These are phyloP conservation scores for Flaveria brownii DNA, from an alignment of 129 eudicot genomes.

Conservation along the genomic window DNA sequence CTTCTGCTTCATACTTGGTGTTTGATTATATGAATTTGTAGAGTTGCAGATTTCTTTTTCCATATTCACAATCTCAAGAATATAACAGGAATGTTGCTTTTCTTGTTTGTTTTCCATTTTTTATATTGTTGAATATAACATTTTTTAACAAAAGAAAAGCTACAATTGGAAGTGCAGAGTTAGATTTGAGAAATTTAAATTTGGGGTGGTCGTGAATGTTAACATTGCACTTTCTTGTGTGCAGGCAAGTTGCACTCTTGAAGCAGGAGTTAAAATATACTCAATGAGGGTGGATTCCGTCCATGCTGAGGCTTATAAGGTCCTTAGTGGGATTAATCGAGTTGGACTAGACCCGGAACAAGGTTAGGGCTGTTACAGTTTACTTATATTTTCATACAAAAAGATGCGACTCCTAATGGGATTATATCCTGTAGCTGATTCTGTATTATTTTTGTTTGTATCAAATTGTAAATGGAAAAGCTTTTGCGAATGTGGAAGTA, in stretches of 20 bases:
- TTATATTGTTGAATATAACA: background rate
- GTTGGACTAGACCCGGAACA: constrained; percentile 73
- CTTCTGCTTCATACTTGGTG: background rate
- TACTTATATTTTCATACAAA: background rate
- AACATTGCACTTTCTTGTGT: constrained; percentile 20
- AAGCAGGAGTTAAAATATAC: constrained; percentile 97
- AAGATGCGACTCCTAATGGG: background rate
- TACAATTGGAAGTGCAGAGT: background rate
- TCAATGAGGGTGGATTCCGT: constrained; percentile 92
- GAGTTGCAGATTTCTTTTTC: background rate
- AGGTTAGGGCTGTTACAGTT: constrained; percentile 46
- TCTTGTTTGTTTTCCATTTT: background rate
- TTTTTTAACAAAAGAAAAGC: background rate
- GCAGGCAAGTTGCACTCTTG: constrained; percentile 96
- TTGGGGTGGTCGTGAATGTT: constrained; percentile 9
- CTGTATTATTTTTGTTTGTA: background rate
- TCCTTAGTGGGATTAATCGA: constrained; percentile 88
- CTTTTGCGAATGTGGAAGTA: background rate
- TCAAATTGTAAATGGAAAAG: background rate
- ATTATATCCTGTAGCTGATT: background rate
- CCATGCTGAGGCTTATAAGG: constrained; percentile 92
- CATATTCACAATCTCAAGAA: background rate
- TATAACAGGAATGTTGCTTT: background rate
- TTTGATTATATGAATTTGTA: background rate
- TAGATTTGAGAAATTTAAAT: background rate